Percentiles rank a stretch among this genome's conserved stretches.
Conservation (phyloP, 2,329 filamentous ascomycete species). For the Fonsecaea pedrosoi region DNA sequence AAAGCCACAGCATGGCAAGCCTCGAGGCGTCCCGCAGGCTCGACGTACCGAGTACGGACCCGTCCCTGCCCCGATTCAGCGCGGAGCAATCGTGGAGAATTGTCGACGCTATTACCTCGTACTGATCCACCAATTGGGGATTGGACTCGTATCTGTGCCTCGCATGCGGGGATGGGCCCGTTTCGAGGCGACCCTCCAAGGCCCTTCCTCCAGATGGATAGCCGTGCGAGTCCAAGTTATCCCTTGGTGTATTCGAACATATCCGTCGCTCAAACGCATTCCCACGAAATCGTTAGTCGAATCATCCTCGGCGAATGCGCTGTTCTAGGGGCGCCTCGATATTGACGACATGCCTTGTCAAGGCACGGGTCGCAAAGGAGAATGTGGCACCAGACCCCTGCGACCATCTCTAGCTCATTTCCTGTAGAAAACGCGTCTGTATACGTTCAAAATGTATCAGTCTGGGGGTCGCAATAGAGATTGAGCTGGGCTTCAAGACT, state of each 20-base stretch:
- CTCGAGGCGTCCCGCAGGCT: not conserved
- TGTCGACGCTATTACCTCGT: not conserved
- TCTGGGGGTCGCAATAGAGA: not conserved
- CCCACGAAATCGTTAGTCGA: too few species aligned
- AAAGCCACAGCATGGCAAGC: too few species aligned
- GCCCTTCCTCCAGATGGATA: too few species aligned
- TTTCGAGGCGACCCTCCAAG: too few species aligned
- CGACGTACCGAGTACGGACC: not conserved
- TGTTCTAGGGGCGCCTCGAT: too few species aligned
- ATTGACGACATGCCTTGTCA: too few species aligned
- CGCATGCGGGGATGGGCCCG: not conserved
- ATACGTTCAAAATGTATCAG: not conserved
- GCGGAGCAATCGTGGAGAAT: not conserved
- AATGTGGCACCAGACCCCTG: not conserved
- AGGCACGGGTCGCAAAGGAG: not conserved
- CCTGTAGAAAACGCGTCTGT: not conserved
- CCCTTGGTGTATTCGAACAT: too few species aligned
- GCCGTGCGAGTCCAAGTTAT: not conserved
- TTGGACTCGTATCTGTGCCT: not conserved
- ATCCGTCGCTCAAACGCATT: too few species aligned
- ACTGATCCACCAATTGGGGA: not conserved
- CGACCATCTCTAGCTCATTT: not conserved
- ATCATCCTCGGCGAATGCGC: too few species aligned
- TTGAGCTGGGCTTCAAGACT: constrained; percentile 10
- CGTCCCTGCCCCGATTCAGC: not conserved